Evolutionary conservation across 1,139 yeast genomes (phyloP).

Genomic region (Waltiozyma sp.): DNA sequence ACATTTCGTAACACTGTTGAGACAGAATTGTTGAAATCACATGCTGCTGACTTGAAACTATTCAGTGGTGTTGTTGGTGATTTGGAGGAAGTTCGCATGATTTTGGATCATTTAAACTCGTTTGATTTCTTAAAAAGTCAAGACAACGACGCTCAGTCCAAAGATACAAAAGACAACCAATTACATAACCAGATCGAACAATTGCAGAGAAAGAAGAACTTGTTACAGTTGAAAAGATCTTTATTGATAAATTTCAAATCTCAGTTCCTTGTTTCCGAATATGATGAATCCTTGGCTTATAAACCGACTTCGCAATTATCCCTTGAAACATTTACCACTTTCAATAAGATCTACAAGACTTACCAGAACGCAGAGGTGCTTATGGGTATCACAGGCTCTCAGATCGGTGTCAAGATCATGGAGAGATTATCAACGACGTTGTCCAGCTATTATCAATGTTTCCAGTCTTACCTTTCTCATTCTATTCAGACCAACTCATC

Average conservation of each 20-base stretch:
- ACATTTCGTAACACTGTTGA: conserved; percentile 60
- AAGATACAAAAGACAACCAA: conserved; percentile 18
- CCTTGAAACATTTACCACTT: conserved; percentile 48
- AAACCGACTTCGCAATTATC: conserved; percentile 27
- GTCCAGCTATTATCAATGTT: not conserved
- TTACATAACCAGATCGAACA: conserved; percentile 24
- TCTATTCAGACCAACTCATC: not conserved
- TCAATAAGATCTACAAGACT: conserved; percentile 53
- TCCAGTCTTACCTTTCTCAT: not conserved
- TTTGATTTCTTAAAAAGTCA: conserved; percentile 14
- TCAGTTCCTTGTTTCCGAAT: conserved; percentile 59
- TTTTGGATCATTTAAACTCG: conserved; percentile 15
- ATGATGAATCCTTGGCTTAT: conserved; percentile 48
- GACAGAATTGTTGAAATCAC: conserved; percentile 55
- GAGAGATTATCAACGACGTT: conserved; percentile 21
- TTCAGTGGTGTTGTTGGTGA: conserved; percentile 45
- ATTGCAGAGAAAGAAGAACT: conserved; percentile 31
- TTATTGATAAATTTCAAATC: conserved; percentile 48
- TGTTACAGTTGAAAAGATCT: conserved; percentile 39
- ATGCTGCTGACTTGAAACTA: conserved; percentile 46
- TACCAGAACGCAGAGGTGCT: conserved; percentile 60
- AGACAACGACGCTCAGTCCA: conserved; percentile 15
- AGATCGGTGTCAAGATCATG: conserved; percentile 62
- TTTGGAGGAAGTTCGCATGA: conserved; percentile 8
- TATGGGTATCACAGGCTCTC: conserved; percentile 58